Base-by-base conservation (phyloP, 106 monocot genomes). In the Vanilla planifolia region DNA sequence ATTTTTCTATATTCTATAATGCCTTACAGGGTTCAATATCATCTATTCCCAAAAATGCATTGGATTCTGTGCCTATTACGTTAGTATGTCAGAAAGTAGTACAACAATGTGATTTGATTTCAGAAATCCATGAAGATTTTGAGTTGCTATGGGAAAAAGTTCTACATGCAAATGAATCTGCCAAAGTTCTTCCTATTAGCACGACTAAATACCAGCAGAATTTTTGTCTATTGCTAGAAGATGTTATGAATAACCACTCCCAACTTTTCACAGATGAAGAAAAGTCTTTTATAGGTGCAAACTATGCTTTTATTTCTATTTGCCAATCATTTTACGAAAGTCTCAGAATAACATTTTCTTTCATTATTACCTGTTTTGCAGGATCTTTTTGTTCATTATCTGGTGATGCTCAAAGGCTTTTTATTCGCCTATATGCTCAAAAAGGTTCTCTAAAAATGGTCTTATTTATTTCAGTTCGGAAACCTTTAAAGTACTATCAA, bases 361-460 rank as follows among this genome's bases (percentile, higher is more conserved):
- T 48, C 50, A 4, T 1, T n/a, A 14, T 41, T 64, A 4, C 29
- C 25, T 33, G 8, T 58, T 50, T 33, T 40, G 26, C 76, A 96
- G 95, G 59, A 60, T 76, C 64, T 33, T 90, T 96, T 57, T 61
- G 56, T 42, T 75, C 66, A 67, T 71, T 96, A 59, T 67, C 80
- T 39, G 71, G 77, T 72, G 90, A 86, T 66, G 79, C 66, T 43
- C 95, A 96, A 32, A 86, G 86, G 71, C 77, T 90, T 45, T 79
- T 96, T 56, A 67, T 96, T 61, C 77, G 90, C 33, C 67, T 96
- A 6, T 96, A 80, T 77, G 76, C 78, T 59, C 78, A 90, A 69
- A 96, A 96, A 86, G 95, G 95, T 96, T 33, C 21, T 57, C 20
- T 33, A 57, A 34, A n/a, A n/a, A n/a, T n/a, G n/a, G n/a, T n/a